phyloP scores from a whole-genome alignment of 495 filamentous ascomycete genomes.

The Glonium stellatum region DNA sequence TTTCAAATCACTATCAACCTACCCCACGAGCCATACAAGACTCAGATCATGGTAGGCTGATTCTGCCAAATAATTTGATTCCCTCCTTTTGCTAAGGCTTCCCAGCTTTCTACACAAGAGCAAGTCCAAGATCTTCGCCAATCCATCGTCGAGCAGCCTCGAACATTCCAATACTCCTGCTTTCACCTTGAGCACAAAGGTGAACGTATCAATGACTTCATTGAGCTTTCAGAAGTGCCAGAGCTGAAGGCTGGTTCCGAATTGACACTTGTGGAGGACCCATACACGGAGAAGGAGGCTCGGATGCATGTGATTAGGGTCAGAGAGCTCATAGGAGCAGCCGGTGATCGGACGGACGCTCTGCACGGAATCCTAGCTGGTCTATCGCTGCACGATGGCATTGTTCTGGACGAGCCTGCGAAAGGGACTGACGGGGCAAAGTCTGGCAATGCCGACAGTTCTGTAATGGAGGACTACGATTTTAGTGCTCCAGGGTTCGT shows the following conservation, averaged over 20 bases:
- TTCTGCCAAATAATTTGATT: not conserved
- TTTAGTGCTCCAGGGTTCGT: constrained; percentile 61
- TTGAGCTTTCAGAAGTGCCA: constrained; percentile 86
- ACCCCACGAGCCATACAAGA: constrained; percentile 69
- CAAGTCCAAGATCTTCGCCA: constrained; percentile 97
- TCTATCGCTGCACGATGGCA: constrained; percentile 73
- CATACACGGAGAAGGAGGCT: constrained; percentile 98
- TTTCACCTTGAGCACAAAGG: constrained; percentile 92
- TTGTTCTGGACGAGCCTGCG: constrained; percentile 43
- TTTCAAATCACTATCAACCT: constrained; percentile 79
- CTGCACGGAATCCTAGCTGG: constrained; percentile 87
- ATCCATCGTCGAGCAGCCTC: constrained; percentile 89
- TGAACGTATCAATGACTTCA: constrained; percentile 84
- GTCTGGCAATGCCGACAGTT: not conserved
- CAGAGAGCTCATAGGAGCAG: constrained; percentile 85
- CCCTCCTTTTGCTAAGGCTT: not conserved
- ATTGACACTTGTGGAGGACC: constrained; percentile 80
- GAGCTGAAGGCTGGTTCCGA: constrained; percentile 67
- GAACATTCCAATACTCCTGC: constrained; percentile 93
- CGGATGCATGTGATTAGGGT: constrained; percentile 87
- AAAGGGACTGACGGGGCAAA: not conserved
- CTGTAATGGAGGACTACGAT: constrained; percentile 52
- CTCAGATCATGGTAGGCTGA: constrained; percentile 69
- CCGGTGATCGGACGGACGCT: constrained; percentile 78
- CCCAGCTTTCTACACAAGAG: constrained; percentile 81